Evolutionary conservation across 495 filamentous ascomycete genomes (phyloP).

Genomic region (Hypoxylon intermedium): DNA sequence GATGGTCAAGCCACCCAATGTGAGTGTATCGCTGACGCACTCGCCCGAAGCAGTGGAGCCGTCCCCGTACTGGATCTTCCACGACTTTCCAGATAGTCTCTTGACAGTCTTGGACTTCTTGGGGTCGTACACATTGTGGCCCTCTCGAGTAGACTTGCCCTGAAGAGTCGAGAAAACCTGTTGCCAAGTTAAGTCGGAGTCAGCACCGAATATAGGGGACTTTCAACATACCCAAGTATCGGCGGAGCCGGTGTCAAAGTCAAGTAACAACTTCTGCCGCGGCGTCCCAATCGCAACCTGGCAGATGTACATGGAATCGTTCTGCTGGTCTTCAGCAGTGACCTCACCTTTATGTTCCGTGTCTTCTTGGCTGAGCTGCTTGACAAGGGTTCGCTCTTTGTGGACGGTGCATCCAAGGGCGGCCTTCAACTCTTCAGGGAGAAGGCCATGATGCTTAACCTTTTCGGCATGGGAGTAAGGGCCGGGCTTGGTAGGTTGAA

Average conservation of each 20-base stretch:
- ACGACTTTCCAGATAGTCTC: conserved; percentile 56
- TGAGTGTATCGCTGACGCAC: conserved; percentile 73
- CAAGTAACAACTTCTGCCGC: conserved; percentile 67
- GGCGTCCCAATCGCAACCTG: conserved; percentile 73
- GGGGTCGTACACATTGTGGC: conserved; percentile 64
- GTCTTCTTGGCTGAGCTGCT: conserved; percentile 46
- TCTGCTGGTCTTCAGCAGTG: conserved; percentile 74
- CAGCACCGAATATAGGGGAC: not conserved
- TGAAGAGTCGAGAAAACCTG: conserved; percentile 71
- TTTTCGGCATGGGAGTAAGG: conserved; percentile 65
- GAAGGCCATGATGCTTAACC: conserved; percentile 44
- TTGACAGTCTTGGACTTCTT: conserved; percentile 70
- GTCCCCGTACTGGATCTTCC: conserved; percentile 79
- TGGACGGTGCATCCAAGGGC: conserved; percentile 57
- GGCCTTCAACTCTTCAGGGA: conserved; percentile 36
- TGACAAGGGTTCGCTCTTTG: conserved; percentile 57
- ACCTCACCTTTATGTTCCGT: conserved; percentile 59
- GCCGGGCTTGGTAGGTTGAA: conserved; percentile 72
- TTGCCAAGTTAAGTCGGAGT: conserved; percentile 24
- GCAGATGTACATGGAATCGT: conserved; percentile 74
- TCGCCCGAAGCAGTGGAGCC: conserved; percentile 71
- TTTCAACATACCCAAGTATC: conserved; percentile 73
- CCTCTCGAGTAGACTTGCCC: conserved; percentile 42
- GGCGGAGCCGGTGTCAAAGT: conserved; percentile 80
- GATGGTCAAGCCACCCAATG: conserved; percentile 71